A percentile compares a stretch with the other conserved stretches of the same genome.
phyloP scores from a whole-genome alignment of 2,329 filamentous ascomycete species.

The Pestalotiopsis fici region DNA sequence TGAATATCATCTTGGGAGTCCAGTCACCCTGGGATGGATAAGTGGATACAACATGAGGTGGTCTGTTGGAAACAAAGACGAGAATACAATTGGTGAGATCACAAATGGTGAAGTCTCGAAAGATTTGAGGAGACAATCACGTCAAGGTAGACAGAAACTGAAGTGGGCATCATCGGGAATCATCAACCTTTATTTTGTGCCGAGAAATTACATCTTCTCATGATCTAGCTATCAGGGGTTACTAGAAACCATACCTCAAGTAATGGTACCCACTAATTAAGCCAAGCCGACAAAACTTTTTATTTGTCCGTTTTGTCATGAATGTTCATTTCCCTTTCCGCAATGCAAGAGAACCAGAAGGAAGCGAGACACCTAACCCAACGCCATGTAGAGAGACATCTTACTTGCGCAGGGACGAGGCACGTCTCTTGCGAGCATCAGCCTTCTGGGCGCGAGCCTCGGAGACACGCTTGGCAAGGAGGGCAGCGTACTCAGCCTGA shows the following conservation, averaged over 20 bases:
- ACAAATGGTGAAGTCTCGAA: no score
- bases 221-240: conserved; percentile 7
- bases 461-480: conserved; percentile 94
- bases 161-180: conserved; percentile 7
- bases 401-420: conserved; percentile 93
- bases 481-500: conserved; percentile 93
- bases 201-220: conserved; percentile 11
- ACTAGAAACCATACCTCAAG: conserved; percentile 1
- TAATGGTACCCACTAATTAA: conserved; percentile 3
- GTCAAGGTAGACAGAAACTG: not conserved
- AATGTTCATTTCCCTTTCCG: conserved; percentile 24
- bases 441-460: conserved; percentile 95
- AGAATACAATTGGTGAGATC: no score
- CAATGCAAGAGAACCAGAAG: conserved; percentile 38
- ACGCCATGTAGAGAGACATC: conserved; percentile 36
- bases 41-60: no score
- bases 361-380: conserved; percentile 26
- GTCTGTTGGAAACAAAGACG: no score
- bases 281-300: conserved; percentile 7
- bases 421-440: conserved; percentile 94
- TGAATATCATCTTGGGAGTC: no score
- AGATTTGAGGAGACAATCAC: no score
- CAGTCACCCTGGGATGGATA: no score
- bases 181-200: conserved; percentile 10
- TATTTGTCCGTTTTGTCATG: conserved; percentile 20